Conservation (phyloP, 78 protist species). For the Tieghemostelium lacteum region DNA sequence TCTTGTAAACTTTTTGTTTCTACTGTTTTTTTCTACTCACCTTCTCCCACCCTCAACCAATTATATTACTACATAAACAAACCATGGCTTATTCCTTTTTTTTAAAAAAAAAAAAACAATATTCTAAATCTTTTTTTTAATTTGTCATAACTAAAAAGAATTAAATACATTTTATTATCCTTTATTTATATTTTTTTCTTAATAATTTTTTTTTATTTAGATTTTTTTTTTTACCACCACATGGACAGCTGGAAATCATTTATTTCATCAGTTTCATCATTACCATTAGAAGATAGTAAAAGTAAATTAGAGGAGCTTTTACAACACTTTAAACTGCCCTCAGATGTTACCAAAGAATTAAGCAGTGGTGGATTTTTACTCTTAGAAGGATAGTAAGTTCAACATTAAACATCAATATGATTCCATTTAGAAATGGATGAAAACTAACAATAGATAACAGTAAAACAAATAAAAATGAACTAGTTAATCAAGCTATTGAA, state of each 20-base stretch:
- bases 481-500: not conserved
- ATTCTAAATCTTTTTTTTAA: no score
- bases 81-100: not conserved
- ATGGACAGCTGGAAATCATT: slow-evolving; percentile 16
- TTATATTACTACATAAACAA: not conserved
- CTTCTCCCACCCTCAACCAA: not conserved
- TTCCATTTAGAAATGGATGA: no score
- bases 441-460: not conserved
- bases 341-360: not conserved
- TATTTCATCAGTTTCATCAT: not conserved
- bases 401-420: no score
- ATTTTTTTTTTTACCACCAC: no score
- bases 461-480: not conserved
- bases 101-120: no score
- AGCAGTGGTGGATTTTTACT: not conserved
- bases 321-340: not conserved
- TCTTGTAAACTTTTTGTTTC: no score
- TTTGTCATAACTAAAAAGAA: no score
- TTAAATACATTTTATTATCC: no score
- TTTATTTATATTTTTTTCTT: no score
- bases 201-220: no score
- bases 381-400: slow-evolving; percentile 17
- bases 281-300: not conserved
- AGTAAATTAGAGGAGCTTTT: not conserved
- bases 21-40: not conserved